Evolutionary conservation across 139 green algal genomes (phyloP).

Genomic region (Gonium pectorale): DNA sequence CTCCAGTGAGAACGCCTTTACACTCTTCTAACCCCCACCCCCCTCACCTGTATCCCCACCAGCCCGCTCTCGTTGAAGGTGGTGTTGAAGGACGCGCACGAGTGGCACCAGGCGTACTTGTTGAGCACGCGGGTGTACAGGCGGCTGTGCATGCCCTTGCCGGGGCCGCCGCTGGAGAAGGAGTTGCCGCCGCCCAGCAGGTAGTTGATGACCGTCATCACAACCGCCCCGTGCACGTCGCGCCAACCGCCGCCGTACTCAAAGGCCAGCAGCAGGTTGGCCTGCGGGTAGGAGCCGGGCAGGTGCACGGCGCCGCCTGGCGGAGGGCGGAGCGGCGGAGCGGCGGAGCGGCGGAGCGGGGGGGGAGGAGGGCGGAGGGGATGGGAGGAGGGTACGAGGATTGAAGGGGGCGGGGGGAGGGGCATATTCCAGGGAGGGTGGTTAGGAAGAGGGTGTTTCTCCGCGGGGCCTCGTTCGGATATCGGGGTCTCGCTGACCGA

Average conservation of each 20-base stretch:
- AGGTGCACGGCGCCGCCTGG: conserved; percentile 62
- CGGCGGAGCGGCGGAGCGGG: neutral
- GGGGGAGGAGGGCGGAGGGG: neutral
- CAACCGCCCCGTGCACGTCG: conserved; percentile 85
- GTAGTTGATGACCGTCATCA: conserved; percentile 89
- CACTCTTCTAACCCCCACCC: neutral
- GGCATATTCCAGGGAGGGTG: too few relatives aligned
- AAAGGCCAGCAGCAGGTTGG: conserved; percentile 79
- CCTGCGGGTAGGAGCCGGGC: conserved; percentile 48
- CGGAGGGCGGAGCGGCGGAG: neutral
- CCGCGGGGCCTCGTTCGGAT: too few relatives aligned
- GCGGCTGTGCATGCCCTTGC: conserved; percentile 98
- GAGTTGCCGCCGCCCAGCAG: conserved; percentile 94
- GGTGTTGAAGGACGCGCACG: conserved; percentile 89
- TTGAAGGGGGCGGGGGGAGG: neutral
- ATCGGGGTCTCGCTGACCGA: too few relatives aligned
- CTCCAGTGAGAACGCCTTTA: too few relatives aligned
- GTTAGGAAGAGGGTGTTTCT: too few relatives aligned
- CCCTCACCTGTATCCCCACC: conserved; percentile 78
- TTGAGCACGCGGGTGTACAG: conserved; percentile 97
- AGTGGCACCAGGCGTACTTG: conserved; percentile 75
- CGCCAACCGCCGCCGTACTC: conserved; percentile 90
- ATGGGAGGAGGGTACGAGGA: neutral
- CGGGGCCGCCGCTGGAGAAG: conserved; percentile 89
- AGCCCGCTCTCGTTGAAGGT: conserved; percentile 94